phyloP scores from a whole-genome alignment of 164 flowering plant species.

The Magnolia kwangsiensis region DNA sequence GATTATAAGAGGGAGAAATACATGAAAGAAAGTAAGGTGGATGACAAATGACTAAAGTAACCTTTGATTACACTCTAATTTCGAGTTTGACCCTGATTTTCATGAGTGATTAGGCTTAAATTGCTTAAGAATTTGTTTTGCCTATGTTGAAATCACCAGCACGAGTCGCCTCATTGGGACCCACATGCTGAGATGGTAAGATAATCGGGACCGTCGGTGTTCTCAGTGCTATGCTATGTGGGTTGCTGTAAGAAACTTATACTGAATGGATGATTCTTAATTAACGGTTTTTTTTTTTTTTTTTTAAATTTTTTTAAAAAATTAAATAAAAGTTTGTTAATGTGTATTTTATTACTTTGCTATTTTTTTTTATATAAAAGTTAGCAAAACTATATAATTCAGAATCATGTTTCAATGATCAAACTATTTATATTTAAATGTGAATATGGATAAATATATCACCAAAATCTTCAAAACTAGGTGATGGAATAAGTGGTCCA shows the following conservation, averaged over 20 bases:
- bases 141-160: not conserved
- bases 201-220: not conserved
- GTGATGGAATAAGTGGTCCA: too few relatives aligned
- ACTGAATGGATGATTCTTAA: too few relatives aligned
- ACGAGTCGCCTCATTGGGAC: not conserved
- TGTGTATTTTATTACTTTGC: too few relatives aligned
- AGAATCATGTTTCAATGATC: too few relatives aligned
- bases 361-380: too few relatives aligned
- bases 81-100: not conserved
- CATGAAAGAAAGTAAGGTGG: not conserved
- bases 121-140: not conserved
- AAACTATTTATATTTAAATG: too few relatives aligned
- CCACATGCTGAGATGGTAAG: not conserved
- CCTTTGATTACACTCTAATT: not conserved
- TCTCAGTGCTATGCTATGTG: not conserved
- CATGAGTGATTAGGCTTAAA: not conserved
- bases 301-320: too few relatives aligned
- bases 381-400: too few relatives aligned
- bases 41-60: not conserved
- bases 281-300: too few relatives aligned
- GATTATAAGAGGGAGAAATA: constrained; percentile 19
- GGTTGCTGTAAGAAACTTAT: not conserved
- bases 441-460: too few relatives aligned
- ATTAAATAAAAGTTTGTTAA: too few relatives aligned
- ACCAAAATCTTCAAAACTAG: too few relatives aligned